Percentiles rank a stretch among this genome's conserved stretches.
phyloP scores from a whole-genome alignment of 805 yeast species.

The Cyberlindnera xylosilytica region DNA sequence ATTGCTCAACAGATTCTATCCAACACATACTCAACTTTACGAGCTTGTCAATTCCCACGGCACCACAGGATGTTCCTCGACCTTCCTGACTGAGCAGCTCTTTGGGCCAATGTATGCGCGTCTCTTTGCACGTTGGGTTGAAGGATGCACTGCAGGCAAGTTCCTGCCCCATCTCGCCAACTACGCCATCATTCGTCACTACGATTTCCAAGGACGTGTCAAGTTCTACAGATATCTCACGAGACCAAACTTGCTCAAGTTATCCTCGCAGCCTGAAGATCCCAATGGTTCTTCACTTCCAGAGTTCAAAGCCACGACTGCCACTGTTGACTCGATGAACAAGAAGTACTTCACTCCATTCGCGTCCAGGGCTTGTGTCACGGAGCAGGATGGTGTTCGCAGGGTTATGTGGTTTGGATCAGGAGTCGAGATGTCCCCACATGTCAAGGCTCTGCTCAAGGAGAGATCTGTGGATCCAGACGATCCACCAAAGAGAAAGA shows the following conservation, averaged over 20 bases:
- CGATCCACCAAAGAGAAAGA: slow-evolving; percentile 15
- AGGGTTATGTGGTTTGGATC: slow-evolving; percentile 20
- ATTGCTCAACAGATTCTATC: slow-evolving; percentile 51
- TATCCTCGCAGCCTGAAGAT: slow-evolving; percentile 28
- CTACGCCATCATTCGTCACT: slow-evolving; percentile 51
- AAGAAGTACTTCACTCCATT: slow-evolving; percentile 26
- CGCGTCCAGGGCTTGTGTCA: slow-evolving; percentile 13
- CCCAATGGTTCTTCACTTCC: slow-evolving; percentile 30
- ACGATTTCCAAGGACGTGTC: slow-evolving; percentile 70
- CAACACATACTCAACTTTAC: slow-evolving; percentile 62
- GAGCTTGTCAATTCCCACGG: slow-evolving; percentile 42
- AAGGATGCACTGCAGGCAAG: slow-evolving; percentile 38
- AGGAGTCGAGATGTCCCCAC: slow-evolving; percentile 1
- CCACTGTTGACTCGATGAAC: slow-evolving; percentile 23
- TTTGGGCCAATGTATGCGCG: slow-evolving; percentile 55
- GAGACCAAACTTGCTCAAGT: slow-evolving; percentile 35
- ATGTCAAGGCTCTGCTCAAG: slow-evolving; percentile 6
- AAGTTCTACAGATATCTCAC: slow-evolving; percentile 68
- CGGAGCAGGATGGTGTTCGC: slow-evolving; percentile 5
- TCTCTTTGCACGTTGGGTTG: slow-evolving; percentile 50
- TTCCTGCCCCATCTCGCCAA: slow-evolving; percentile 30
- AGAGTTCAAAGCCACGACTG: slow-evolving; percentile 12
- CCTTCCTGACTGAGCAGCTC: slow-evolving; percentile 46
- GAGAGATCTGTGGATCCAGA: slow-evolving; percentile 1
- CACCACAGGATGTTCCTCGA: slow-evolving; percentile 54